Evolutionary conservation across 352 stramenopile genomes (phyloP).

Genomic region (Pythium inflatum): DNA sequence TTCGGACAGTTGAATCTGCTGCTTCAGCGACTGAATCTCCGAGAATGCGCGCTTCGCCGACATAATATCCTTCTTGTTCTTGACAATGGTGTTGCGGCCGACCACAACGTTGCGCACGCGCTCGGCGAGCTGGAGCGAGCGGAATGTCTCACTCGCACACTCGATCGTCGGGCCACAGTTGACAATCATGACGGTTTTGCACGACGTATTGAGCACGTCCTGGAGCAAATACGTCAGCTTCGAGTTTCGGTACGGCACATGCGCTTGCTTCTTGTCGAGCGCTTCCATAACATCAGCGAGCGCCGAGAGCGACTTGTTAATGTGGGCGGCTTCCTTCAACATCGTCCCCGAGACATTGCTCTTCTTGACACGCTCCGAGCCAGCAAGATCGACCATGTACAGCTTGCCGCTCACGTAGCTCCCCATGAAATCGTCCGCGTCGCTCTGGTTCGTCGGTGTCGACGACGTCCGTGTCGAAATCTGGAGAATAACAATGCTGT

Average conservation of each 20-base stretch:
- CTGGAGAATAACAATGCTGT: constrained; percentile 93
- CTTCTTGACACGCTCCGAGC: constrained; percentile 92
- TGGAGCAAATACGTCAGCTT: constrained; percentile 98
- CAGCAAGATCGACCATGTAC: constrained; percentile 93
- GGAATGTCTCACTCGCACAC: constrained; percentile 83
- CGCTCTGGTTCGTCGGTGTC: constrained; percentile 29
- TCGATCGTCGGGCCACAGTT: constrained; percentile 86
- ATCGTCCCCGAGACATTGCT: constrained; percentile 87
- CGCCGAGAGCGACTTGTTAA: constrained; percentile 91
- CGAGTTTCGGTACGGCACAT: constrained; percentile 97
- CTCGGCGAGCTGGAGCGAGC: constrained; percentile 88
- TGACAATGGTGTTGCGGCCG: constrained; percentile 77
- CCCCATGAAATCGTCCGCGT: constrained; percentile 48
- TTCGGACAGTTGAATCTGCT: constrained; percentile 88
- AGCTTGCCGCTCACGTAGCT: constrained; percentile 82
- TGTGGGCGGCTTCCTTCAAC: constrained; percentile 78
- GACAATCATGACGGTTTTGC: constrained; percentile 96
- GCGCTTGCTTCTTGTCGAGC: constrained; percentile 88
- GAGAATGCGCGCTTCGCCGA: constrained; percentile 93
- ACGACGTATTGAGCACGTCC: constrained; percentile 89
- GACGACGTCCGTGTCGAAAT: constrained; percentile 59
- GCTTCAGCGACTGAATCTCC: constrained; percentile 94
- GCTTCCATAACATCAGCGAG: constrained; percentile 94
- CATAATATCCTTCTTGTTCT: constrained; percentile 87
- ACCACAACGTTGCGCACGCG: constrained; percentile 82